Evolutionary conservation across 306 rosid genomes (phyloP).

Genomic region (Rosa multiflora): DNA sequence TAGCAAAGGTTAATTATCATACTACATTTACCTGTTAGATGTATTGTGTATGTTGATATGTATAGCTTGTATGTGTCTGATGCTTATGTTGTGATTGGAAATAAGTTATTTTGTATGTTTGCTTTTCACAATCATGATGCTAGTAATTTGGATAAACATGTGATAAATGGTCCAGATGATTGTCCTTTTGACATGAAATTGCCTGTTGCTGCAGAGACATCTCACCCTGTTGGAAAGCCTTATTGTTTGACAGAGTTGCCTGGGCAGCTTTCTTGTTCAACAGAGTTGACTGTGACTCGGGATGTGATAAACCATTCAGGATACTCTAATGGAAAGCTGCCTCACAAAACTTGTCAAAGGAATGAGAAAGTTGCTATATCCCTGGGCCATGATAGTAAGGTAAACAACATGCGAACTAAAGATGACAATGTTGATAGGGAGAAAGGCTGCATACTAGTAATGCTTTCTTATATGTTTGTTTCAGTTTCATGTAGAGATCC

Average conservation of each 20-base stretch:
- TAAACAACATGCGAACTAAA: conserved; percentile 25
- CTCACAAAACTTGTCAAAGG: conserved; percentile 33
- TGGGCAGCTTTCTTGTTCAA: conserved; percentile 36
- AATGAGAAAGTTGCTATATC: conserved; percentile 28
- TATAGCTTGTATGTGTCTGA: too few relatives aligned
- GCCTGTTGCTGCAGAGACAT: conserved; percentile 25
- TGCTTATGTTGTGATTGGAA: too few relatives aligned
- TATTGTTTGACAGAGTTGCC: conserved; percentile 34
- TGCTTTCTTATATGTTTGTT: too few relatives aligned
- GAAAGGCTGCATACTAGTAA: too few relatives aligned
- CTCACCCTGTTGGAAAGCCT: conserved; percentile 28
- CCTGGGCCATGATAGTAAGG: conserved; percentile 33
- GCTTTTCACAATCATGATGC: too few relatives aligned
- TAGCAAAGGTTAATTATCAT: too few relatives aligned
- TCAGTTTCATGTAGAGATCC: too few relatives aligned
- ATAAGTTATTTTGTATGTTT: too few relatives aligned
- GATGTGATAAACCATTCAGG: conserved; percentile 30
- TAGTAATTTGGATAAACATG: conserved; percentile 17
- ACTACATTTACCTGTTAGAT: too few relatives aligned
- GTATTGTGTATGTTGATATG: too few relatives aligned
- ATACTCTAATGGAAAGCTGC: conserved; percentile 26
- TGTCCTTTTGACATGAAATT: conserved; percentile 27
- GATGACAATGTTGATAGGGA: conserved; percentile 29
- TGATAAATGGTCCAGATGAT: conserved; percentile 28
- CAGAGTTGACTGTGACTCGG: conserved; percentile 27